Conservation (phyloP, 2,329 filamentous ascomycete species). For the Ilyonectria sp. region DNA sequence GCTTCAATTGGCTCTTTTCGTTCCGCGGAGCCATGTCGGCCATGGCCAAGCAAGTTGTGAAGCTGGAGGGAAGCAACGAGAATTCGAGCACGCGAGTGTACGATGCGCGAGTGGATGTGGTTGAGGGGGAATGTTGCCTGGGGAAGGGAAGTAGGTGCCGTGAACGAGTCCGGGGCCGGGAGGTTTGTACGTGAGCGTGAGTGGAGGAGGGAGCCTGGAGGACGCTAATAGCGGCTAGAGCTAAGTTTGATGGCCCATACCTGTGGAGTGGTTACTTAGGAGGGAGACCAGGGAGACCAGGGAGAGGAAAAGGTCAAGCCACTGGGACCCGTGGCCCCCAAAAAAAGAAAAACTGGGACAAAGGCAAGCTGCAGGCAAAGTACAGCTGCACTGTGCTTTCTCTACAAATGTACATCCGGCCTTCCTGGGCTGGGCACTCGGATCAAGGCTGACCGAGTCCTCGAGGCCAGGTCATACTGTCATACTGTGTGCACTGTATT, state of each 20-base stretch:
- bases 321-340: slow-evolving; percentile 12
- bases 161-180: slow-evolving; percentile 39
- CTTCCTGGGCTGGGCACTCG: neutral
- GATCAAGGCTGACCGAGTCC: neutral
- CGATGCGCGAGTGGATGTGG: slow-evolving; percentile 14
- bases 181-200: slow-evolving; percentile 36
- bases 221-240: slow-evolving; percentile 20
- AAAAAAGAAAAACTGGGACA: slow-evolving; percentile 9
- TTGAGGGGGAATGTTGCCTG: slow-evolving; percentile 44
- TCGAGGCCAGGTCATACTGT: neutral
- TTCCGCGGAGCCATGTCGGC: slow-evolving; percentile 70
- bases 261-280: too few relatives aligned
- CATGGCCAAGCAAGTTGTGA: slow-evolving; percentile 37
- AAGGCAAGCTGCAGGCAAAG: neutral
- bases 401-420: neutral
- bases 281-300: neutral
- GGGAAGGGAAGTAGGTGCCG: slow-evolving; percentile 32
- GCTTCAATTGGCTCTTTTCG: slow-evolving; percentile 90
- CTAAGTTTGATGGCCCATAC: neutral
- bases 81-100: slow-evolving; percentile 34
- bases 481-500: neutral
- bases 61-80: slow-evolving; percentile 36
- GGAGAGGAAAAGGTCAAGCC: slow-evolving; percentile 21
- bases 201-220: slow-evolving; percentile 46
- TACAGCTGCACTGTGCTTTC: neutral